Evolutionary conservation across 1,284 basidiomycete species (phyloP).

Genomic region (Trametes sp.): DNA sequence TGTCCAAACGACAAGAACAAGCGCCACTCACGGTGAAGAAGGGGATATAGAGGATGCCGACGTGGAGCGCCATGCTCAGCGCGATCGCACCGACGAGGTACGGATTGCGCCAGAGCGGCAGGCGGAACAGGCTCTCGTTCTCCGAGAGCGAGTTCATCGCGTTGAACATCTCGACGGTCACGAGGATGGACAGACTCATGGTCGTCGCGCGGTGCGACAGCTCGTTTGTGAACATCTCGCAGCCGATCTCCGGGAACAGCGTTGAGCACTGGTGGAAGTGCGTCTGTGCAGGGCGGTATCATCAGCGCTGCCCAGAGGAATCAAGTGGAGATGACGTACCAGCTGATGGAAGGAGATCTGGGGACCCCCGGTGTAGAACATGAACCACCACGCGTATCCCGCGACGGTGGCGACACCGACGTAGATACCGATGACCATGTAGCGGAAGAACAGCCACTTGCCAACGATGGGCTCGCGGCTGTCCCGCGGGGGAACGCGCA

Average conservation of each 20-base stretch:
- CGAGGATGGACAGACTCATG: conserved; percentile 93
- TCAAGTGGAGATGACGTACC: conserved; percentile 55
- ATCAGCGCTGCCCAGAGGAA: conserved; percentile 1
- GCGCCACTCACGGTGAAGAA: conserved; percentile 83
- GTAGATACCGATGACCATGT: conserved; percentile 92
- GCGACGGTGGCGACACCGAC: conserved; percentile 96
- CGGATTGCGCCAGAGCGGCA: conserved; percentile 94
- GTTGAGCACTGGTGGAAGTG: conserved; percentile 92
- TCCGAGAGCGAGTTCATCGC: conserved; percentile 99
- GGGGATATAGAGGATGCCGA: conserved; percentile 94
- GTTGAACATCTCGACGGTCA: conserved; percentile 99
- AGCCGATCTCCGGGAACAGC: conserved; percentile 89
- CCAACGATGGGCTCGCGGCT: conserved; percentile 91
- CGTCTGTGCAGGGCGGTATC: conserved; percentile 58
- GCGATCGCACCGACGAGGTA: conserved; percentile 90
- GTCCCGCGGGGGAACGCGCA: conserved; percentile 91
- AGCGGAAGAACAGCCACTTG: conserved; percentile 95
- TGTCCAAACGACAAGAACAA: not conserved
- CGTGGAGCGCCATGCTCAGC: conserved; percentile 91
- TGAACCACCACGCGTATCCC: conserved; percentile 99
- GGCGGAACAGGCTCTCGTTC: conserved; percentile 89
- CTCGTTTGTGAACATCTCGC: conserved; percentile 91
- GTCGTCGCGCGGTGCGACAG: conserved; percentile 92
- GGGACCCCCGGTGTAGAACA: conserved; percentile 89
- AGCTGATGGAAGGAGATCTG: conserved; percentile 94